Percentiles rank a stretch among this genome's conserved stretches.
Evolutionary conservation across 2,329 filamentous ascomycete genomes (phyloP).

Genomic region (Fusarium fujikuroi): DNA sequence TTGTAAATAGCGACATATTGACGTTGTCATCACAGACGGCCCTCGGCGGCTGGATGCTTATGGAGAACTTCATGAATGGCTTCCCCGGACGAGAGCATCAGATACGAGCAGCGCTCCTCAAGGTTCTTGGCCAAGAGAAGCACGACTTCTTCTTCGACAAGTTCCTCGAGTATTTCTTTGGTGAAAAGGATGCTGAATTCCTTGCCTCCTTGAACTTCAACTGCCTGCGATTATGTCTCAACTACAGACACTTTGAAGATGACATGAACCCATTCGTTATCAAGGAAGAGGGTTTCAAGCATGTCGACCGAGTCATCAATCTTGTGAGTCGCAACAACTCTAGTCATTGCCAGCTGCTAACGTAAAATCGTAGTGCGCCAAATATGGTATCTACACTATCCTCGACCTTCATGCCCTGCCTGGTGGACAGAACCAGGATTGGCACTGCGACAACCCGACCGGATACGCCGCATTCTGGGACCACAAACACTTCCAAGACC

Average conservation of each 20-base stretch:
- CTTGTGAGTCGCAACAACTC: slow-evolving; percentile 32
- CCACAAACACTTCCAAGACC: slow-evolving; percentile 57
- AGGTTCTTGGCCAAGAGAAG: slow-evolving; percentile 65
- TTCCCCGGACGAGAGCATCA: slow-evolving; percentile 67
- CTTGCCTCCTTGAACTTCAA: slow-evolving; percentile 65
- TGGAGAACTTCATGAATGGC: slow-evolving; percentile 72
- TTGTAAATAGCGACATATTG: neutral
- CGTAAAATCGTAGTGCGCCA: slow-evolving; percentile 45
- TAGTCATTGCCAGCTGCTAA: accelerated
- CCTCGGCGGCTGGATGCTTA: slow-evolving; percentile 50
- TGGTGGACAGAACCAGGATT: slow-evolving; percentile 59
- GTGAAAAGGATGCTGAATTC: slow-evolving; percentile 66
- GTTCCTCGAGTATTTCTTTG: slow-evolving; percentile 68
- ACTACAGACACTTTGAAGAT: slow-evolving; percentile 66
- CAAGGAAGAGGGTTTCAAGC: slow-evolving; percentile 60
- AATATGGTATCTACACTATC: slow-evolving; percentile 56
- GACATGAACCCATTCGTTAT: slow-evolving; percentile 61
- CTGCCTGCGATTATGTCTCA: slow-evolving; percentile 67
- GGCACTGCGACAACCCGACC: slow-evolving; percentile 55
- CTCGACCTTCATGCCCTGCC: slow-evolving; percentile 58
- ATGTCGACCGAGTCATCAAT: slow-evolving; percentile 60
- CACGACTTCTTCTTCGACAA: slow-evolving; percentile 70
- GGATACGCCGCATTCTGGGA: slow-evolving; percentile 58
- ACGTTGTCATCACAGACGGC: slow-evolving; percentile 23
- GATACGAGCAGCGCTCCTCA: slow-evolving; percentile 62